These are phyloP conservation scores for Saraca asoca DNA, from an alignment of 331 rosid genomes.

Conservation along the genomic window DNA sequence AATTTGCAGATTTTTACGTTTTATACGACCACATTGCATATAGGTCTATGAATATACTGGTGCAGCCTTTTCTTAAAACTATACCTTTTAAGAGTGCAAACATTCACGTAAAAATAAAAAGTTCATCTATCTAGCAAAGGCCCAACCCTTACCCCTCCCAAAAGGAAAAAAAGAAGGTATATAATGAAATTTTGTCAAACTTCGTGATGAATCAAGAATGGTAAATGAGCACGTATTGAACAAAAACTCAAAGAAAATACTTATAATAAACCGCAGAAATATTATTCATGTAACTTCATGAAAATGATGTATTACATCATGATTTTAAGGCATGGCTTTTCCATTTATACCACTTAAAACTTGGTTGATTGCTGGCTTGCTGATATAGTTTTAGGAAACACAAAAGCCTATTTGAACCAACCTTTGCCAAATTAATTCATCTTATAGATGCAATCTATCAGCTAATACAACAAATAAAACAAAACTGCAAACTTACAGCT, in stretches of 20 bases:
- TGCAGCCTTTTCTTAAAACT: too few relatives aligned
- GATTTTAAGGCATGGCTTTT: constrained; percentile 14
- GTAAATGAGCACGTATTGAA: too few relatives aligned
- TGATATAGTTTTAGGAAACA: too few relatives aligned
- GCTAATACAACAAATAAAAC: constrained; percentile 20
- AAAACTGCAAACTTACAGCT: constrained; percentile 69
- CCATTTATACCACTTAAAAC: not conserved
- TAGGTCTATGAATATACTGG: too few relatives aligned
- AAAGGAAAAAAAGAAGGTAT: too few relatives aligned
- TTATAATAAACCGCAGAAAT: not conserved
- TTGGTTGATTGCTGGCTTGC: not conserved
- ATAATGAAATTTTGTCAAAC: too few relatives aligned
- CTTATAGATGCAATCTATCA: constrained; percentile 28
- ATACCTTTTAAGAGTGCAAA: too few relatives aligned
- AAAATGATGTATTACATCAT: not conserved
- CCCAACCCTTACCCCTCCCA: too few relatives aligned
- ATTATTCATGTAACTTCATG: not conserved
- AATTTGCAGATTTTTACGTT: not conserved
- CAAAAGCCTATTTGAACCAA: constrained; percentile 20
- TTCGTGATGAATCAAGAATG: too few relatives aligned
- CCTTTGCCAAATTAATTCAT: constrained; percentile 23
- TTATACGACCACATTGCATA: too few relatives aligned
- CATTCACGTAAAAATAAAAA: too few relatives aligned
- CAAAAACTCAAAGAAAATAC: not conserved
- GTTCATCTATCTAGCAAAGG: too few relatives aligned